Evolutionary conservation across 495 filamentous ascomycete species (phyloP).

Genomic region (Trichoderma asperelloides): DNA sequence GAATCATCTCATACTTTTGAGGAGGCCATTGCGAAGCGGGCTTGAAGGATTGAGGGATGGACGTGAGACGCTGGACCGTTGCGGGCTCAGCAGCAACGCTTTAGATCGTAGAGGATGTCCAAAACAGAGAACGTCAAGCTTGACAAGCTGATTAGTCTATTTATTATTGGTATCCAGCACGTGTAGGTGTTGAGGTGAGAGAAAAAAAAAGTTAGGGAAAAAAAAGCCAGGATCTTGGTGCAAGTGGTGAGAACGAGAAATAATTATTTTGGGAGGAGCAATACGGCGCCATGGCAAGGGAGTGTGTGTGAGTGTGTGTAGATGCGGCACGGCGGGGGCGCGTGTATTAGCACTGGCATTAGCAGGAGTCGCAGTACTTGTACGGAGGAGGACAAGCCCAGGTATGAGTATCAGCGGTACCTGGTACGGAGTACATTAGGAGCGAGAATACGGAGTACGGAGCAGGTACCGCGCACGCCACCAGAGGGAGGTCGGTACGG

Average conservation of each 20-base stretch:
- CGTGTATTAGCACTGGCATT: neutral
- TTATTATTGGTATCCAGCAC: neutral
- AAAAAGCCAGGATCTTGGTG: slow-evolving; percentile 11
- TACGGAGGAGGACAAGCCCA: neutral
- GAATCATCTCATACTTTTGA: slow-evolving; percentile 36
- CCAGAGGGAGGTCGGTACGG: neutral
- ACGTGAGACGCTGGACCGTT: slow-evolving; percentile 15
- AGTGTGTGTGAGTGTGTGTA: slow-evolving; percentile 15
- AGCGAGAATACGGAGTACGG: neutral
- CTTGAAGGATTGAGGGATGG: slow-evolving; percentile 16
- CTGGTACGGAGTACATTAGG: neutral
- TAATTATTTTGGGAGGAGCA: slow-evolving; percentile 28
- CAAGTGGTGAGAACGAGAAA: slow-evolving; percentile 24
- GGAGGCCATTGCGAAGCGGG: slow-evolving; percentile 41
- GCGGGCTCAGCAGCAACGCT: slow-evolving; percentile 5
- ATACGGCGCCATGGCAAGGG: slow-evolving; percentile 11
- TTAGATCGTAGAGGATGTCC: neutral
- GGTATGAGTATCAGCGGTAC: no score
- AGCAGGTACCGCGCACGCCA: neutral
- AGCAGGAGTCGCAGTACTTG: neutral
- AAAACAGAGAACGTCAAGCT: slow-evolving; percentile 10
- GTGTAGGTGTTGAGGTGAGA: slow-evolving; percentile 10
- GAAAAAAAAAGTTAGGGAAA: slow-evolving; percentile 10
- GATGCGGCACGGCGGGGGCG: slow-evolving; percentile 10
- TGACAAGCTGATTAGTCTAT: neutral